Evolutionary conservation across 495 filamentous ascomycete species (phyloP), one percentile per base, ranked within the genome.

Genomic region (Aspergillus kassunensis): DNA sequence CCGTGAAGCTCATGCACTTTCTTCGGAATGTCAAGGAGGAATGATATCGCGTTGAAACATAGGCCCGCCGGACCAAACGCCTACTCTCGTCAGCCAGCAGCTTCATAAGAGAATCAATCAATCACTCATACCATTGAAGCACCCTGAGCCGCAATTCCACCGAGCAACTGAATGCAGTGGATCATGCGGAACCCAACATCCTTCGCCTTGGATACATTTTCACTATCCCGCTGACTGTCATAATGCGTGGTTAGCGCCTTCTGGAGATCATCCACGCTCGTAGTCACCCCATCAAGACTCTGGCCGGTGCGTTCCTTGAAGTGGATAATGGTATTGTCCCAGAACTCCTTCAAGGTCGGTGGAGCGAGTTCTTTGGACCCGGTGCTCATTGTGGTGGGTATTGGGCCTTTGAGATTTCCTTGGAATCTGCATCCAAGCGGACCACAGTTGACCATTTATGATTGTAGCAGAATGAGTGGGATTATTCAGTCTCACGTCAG

Each of bases 1-100:
- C 45, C 57, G 20, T 58, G 59, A 42, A 65, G 54, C 30, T 56
- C 49, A 18, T 57, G 53, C 1, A 65, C 33, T 23, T 59, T 49
- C 16, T 62, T 49, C 10, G 62, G 62, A 18, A 63, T 53, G 19
- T 62, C 60, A 8, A 65, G 54, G 18, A 65, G 51, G 5, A 62
- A 47, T 9, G 46, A 62, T 0, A 65, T 13, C 5, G 62, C 62
- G 15, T 62, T 65, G 34, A 65, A 65, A 42, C 62, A 65, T 10
- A 65, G 18, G 2, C 42, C 42, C 10, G 59, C 53, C 2, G 62
- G 56, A 6, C 53, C 49, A 19, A 65, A 60, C 36, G 33, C 53
- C 53, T 56, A 31, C 1, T 13, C 34, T 13, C 10, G 33, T 53
- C 20, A 53, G 41, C 30, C n/a, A 9, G 9, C 12, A 23, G 41